Evolutionary conservation across 148 eudicot genomes (phyloP).

Genomic region (Amaranthus cruentus): DNA sequence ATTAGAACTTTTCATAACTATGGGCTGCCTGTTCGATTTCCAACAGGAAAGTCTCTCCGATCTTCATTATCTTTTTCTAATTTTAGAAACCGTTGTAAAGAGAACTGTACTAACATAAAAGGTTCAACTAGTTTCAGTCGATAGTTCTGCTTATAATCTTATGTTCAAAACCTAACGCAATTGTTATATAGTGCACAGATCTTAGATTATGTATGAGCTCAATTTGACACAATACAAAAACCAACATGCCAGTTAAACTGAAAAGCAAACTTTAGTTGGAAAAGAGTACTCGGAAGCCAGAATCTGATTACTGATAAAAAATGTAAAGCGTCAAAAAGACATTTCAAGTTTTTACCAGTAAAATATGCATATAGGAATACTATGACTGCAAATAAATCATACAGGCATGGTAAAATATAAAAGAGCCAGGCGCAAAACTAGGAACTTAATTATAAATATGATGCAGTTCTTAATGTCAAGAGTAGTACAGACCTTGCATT

Average conservation of each 20-base stretch:
- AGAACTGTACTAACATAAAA: slow-evolving; percentile 8
- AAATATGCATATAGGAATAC: neutral
- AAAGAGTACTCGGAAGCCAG: too few relatives aligned
- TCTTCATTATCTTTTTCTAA: slow-evolving; percentile 24
- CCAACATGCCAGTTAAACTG: too few relatives aligned
- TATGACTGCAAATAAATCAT: neutral
- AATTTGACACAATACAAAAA: too few relatives aligned
- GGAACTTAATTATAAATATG: slow-evolving; percentile 1
- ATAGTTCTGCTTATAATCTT: neutral
- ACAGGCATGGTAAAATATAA: neutral
- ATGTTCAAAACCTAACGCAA: too few relatives aligned
- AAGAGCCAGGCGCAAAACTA: neutral
- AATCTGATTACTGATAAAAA: too few relatives aligned
- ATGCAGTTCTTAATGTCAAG: neutral
- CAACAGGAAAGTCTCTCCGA: slow-evolving; percentile 15
- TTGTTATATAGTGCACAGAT: too few relatives aligned
- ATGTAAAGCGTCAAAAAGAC: neutral
- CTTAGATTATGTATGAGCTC: too few relatives aligned
- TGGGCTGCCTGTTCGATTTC: slow-evolving; percentile 49
- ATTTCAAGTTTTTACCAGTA: neutral
- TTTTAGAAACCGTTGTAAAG: slow-evolving; percentile 5
- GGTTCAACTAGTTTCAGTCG: slow-evolving; percentile 13
- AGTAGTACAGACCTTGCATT: too few relatives aligned
- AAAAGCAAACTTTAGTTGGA: too few relatives aligned
- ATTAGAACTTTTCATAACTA: slow-evolving; percentile 59